Conservation (phyloP, 371 early-diverging fungal species). For the Mortierella sp. region DNA sequence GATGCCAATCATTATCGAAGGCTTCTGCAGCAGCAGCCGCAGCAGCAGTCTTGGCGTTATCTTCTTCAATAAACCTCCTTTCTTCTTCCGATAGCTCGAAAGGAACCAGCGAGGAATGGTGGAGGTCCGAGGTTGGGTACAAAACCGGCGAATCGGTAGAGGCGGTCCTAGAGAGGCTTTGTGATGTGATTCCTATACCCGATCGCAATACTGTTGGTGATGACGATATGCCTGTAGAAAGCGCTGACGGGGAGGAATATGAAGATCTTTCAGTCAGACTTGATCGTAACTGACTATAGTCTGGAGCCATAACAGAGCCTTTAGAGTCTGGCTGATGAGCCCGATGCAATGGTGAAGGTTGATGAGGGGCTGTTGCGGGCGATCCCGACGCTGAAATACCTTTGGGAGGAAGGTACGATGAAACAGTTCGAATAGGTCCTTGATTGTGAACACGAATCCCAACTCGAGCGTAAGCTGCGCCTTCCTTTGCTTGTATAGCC, state of each 20-base stretch:
- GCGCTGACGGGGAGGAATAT: constrained; percentile 1
- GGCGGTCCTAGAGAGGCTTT: not conserved
- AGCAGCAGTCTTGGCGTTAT: constrained; percentile 37
- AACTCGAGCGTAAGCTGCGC: not conserved
- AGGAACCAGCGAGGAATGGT: constrained; percentile 24
- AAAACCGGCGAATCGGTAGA: constrained; percentile 25
- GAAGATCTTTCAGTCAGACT: constrained; percentile 14
- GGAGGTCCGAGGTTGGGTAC: constrained; percentile 48
- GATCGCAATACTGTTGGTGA: not conserved
- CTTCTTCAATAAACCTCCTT: constrained; percentile 45
- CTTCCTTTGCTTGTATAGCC: constrained; percentile 4
- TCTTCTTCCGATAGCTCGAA: constrained; percentile 53
- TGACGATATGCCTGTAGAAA: not conserved
- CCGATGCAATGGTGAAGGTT: constrained; percentile 32
- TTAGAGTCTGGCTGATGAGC: constrained; percentile 10
- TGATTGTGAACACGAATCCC: constrained; percentile 17
- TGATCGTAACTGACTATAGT: constrained; percentile 30
- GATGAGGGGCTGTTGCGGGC: constrained; percentile 1
- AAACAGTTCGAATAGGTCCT: constrained; percentile 30
- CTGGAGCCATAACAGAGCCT: not conserved
- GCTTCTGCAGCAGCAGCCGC: not conserved
- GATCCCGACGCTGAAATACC: not conserved
- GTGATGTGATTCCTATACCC: no score
- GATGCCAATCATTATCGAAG: not conserved
- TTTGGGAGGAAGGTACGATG: constrained; percentile 28